phyloP scores from a whole-genome alignment of 345 rosid species.

The Isatis tinctoria region DNA sequence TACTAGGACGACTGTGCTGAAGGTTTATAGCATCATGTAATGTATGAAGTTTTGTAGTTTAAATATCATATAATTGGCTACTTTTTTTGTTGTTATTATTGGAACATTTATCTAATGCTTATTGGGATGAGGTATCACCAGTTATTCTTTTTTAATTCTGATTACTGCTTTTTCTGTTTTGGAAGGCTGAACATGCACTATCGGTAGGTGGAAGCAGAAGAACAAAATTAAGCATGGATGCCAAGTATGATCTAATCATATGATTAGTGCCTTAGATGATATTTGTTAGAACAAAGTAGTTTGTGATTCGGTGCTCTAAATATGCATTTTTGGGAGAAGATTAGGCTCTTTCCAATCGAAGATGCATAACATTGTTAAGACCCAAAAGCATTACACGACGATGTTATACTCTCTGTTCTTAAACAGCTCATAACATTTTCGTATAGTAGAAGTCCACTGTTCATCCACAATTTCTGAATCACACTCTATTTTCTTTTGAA shows the following conservation, averaged over 20 bases:
- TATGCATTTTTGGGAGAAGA: not conserved
- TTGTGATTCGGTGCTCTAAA: not conserved
- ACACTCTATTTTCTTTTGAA: constrained; percentile 28
- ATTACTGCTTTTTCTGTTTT: constrained; percentile 13
- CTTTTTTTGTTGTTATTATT: not conserved
- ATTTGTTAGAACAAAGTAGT: not conserved
- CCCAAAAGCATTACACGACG: not conserved
- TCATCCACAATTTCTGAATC: not conserved
- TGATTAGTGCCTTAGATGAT: not conserved
- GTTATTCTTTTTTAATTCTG: constrained; percentile 15
- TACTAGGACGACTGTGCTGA: constrained; percentile 26
- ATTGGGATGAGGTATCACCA: not conserved
- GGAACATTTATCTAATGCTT: constrained; percentile 3
- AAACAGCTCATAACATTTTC: not conserved
- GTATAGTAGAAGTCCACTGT: constrained; percentile 6
- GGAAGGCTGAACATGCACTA: constrained; percentile 78
- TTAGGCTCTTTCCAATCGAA: not conserved
- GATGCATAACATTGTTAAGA: not conserved
- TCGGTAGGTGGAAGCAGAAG: constrained; percentile 58
- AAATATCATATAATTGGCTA: not conserved
- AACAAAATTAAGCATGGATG: constrained; percentile 71
- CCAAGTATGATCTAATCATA: constrained; percentile 56
- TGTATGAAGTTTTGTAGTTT: not conserved
- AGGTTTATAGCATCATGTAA: not conserved
- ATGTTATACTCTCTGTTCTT: not conserved